These are phyloP conservation scores for Cryptosporidium muris DNA, from an alignment of 169 alveolate genomes.

Conservation along the genomic window DNA sequence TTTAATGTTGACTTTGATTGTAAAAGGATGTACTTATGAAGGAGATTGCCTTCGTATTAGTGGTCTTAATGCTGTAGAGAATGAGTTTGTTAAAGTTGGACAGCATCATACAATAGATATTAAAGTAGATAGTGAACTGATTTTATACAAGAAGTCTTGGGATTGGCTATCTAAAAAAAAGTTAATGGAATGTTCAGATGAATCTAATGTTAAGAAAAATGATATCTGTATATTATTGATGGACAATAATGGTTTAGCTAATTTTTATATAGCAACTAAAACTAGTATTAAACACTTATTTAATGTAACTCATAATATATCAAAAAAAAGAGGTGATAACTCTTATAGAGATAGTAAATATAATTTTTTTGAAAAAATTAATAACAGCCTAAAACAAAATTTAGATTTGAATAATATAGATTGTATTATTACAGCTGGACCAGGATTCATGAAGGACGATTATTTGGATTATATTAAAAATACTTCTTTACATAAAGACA, in stretches of 20 bases:
- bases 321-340: slow-evolving; percentile 3
- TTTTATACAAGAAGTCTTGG: slow-evolving; percentile 52
- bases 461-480: slow-evolving; percentile 21
- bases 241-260: slow-evolving; percentile 36
- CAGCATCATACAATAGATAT: slow-evolving; percentile 67
- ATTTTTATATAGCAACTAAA: slow-evolving; percentile 26
- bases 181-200: slow-evolving; percentile 14
- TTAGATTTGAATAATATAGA: slow-evolving; percentile 38
- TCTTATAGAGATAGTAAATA: slow-evolving; percentile 41
- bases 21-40: slow-evolving; percentile 26
- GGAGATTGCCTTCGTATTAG: slow-evolving; percentile 19
- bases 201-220: slow-evolving; percentile 12
- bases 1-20: slow-evolving; percentile 33
- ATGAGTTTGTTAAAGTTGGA: slow-evolving; percentile 49
- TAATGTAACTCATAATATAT: slow-evolving; percentile 31
- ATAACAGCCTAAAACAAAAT: slow-evolving; percentile 18
- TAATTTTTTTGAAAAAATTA: slow-evolving; percentile 38
- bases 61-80: slow-evolving; percentile 65
- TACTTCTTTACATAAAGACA: not conserved
- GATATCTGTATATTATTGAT: slow-evolving; percentile 39
- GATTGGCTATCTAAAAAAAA: slow-evolving; percentile 52
- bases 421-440: slow-evolving; percentile 48
- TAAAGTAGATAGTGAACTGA: slow-evolving; percentile 31
- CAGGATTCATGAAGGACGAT: slow-evolving; percentile 54
- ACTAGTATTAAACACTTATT: slow-evolving; percentile 10